Conservation (phyloP, 2,329 filamentous ascomycete species). For the Drechmeria coniospora region DNA sequence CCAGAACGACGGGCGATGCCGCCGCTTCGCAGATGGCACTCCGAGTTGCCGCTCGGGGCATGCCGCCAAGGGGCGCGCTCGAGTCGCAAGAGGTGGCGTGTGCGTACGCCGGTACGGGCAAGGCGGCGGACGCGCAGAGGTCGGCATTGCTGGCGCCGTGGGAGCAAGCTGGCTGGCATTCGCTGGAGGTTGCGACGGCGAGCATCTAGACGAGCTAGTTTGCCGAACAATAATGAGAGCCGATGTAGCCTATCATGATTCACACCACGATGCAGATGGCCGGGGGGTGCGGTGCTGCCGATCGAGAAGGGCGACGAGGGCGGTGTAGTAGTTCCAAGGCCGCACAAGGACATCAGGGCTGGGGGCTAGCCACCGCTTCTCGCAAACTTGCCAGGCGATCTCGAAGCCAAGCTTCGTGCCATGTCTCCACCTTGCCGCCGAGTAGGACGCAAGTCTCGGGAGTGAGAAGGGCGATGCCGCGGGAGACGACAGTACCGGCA, state of each 20-base stretch:
- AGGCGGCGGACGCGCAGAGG: constrained; percentile 57
- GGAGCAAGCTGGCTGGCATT: constrained; percentile 49
- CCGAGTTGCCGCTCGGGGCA: constrained; percentile 56
- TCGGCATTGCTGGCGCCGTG: constrained; percentile 74
- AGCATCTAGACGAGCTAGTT: constrained; percentile 5
- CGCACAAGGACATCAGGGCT: constrained; percentile 1
- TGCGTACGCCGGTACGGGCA: constrained; percentile 61
- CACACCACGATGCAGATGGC: no score
- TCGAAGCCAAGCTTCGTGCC: constrained; percentile 65
- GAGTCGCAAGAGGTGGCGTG: constrained; percentile 53
- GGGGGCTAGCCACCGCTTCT: constrained; percentile 33
- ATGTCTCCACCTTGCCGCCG: constrained; percentile 73
- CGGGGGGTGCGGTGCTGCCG: constrained; percentile 4
- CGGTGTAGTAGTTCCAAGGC: no score
- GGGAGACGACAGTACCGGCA: constrained; percentile 47
- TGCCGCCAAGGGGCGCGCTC: constrained; percentile 57
- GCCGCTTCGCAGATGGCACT: constrained; percentile 62
- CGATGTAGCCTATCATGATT: no score
- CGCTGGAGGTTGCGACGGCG: constrained; percentile 23
- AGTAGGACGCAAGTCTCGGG: constrained; percentile 52
- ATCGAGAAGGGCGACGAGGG: constrained; percentile 6
- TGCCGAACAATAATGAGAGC: no score
- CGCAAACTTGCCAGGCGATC: constrained; percentile 55
- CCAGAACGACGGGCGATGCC: constrained; percentile 38
- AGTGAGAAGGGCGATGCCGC: constrained; percentile 68